These are phyloP conservation scores for Globisporangium polare DNA, from an alignment of 352 stramenopile genomes.

Conservation along the genomic window DNA sequence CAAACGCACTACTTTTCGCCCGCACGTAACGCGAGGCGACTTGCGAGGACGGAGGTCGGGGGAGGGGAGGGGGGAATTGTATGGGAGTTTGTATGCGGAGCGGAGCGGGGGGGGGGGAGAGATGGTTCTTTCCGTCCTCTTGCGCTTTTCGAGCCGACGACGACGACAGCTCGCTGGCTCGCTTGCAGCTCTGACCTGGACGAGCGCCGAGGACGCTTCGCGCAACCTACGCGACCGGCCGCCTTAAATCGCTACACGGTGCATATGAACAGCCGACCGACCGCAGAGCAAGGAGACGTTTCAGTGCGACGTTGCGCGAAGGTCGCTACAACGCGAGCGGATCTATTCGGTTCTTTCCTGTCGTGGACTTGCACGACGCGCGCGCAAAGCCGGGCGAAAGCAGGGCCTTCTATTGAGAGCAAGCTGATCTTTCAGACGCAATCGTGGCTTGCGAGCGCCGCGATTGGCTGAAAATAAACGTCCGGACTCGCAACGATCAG, in stretches of 20 bases:
- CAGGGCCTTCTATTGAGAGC: background rate
- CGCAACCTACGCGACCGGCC: slow-evolving; percentile 26
- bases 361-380: slow-evolving; percentile 8
- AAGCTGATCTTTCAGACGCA: background rate
- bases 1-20: background rate
- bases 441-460: background rate
- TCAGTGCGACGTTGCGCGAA: slow-evolving; percentile 16
- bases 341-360: slow-evolving; percentile 17
- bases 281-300: slow-evolving; percentile 2
- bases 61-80: slow-evolving; percentile 2
- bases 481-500: background rate
- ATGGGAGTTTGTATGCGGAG: slow-evolving; percentile 4
- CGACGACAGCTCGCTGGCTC: slow-evolving; percentile 4
- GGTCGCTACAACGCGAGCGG: slow-evolving; percentile 13
- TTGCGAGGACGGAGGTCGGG: background rate
- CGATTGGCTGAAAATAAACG: slow-evolving; percentile 1
- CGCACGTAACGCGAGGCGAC: slow-evolving; percentile 7
- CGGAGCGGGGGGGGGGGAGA: no score
- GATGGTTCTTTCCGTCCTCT: slow-evolving; percentile 6
- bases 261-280: slow-evolving; percentile 12
- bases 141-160: slow-evolving; percentile 10
- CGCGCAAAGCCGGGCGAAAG: slow-evolving; percentile 1
- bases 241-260: no score
- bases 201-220: slow-evolving; percentile 6
- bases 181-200: background rate